Evolutionary conservation across 2,329 filamentous ascomycete genomes (phyloP), one percentile per base, ranked within the genome.

Genomic region (Rutstroemia sydowiana): DNA sequence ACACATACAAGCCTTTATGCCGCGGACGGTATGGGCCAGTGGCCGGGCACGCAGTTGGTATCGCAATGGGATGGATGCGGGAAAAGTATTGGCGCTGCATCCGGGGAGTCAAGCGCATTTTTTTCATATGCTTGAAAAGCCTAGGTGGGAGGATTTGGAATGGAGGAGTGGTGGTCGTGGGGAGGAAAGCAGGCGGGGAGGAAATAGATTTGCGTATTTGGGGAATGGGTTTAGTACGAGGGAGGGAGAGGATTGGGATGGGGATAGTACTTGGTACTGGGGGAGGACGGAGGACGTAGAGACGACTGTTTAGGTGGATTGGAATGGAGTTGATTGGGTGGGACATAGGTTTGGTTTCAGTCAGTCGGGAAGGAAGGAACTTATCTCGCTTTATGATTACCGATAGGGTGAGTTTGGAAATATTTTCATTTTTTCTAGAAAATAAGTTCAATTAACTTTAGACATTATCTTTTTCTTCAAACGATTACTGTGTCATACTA

Each of bases 1-100:
- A 30, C 64, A 67, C 43, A 59, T 61, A 3, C 47, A 60, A 10
- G 43, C 53, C 3, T 64, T 65, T 28, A 61, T 67, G 59, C 61
- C 69, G 3, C 47, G 57, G 20, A 59, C 60, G 1, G 56, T 52
- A 2, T 61, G 59, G 60, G 3, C 51, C 2, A 42, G 40, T 11
- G 7, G 23, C 1, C 41, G 41, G 2, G 55, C 55, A 7, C 16
- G 54, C 14, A 60, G 61, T n/a, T 68, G 61, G 60, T 61, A 55
- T 43, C 59, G 61, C 42, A 54, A 54, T 14, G 58, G 55, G 2
- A 47, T 45, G 18, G 34, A 36, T 14, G 43, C 40, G 3, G 59
- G 58, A 1, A 47, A 47, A 1, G 55, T 61, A 3, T 51, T 54
- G 30, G 57, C 54, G 6, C 26, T 56, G 28, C 55, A 59, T 50